A percentile compares a stretch with the other conserved stretches of the same genome.
Evolutionary conservation across 345 rosid species (phyloP).

Genomic region (Aurinia saxatilis): DNA sequence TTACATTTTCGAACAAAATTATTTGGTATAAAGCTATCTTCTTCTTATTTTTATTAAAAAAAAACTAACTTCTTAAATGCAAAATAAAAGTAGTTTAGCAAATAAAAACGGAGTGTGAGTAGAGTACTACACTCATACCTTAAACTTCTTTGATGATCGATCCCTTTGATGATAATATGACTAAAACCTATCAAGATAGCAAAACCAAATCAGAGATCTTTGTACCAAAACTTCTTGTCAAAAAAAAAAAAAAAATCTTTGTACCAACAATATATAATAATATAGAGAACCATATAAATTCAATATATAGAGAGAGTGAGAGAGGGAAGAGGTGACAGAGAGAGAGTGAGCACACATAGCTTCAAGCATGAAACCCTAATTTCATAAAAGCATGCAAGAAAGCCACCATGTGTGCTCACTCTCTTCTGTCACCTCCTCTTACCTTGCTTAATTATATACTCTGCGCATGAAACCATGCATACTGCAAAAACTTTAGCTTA

Average conservation of each 20-base stretch:
- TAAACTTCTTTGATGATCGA: neutral
- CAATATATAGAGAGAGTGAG: slow-evolving; percentile 22
- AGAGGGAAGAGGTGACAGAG: slow-evolving; percentile 53
- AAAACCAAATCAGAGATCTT: neutral
- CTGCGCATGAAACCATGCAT: no score
- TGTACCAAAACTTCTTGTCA: no score
- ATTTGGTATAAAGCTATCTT: no score
- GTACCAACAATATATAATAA: neutral
- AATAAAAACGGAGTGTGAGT: neutral
- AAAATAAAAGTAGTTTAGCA: neutral
- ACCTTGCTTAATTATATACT: slow-evolving; percentile 31
- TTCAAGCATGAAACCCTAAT: slow-evolving; percentile 54
- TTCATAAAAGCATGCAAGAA: slow-evolving; percentile 53
- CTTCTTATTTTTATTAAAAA: no score
- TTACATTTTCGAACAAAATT: no score
- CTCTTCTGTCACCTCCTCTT: slow-evolving; percentile 96
- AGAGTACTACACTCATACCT: neutral
- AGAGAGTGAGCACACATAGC: slow-evolving; percentile 91
- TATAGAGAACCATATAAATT: neutral
- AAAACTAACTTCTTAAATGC: no score
- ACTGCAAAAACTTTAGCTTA: no score
- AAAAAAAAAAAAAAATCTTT: no score
- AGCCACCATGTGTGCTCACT: slow-evolving; percentile 92
- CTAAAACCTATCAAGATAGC: neutral
- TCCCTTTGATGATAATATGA: neutral